Percentiles rank a stretch among this genome's conserved stretches.
phyloP scores from a whole-genome alignment of 805 yeast species.

The Saccharomycopsis sp. region DNA sequence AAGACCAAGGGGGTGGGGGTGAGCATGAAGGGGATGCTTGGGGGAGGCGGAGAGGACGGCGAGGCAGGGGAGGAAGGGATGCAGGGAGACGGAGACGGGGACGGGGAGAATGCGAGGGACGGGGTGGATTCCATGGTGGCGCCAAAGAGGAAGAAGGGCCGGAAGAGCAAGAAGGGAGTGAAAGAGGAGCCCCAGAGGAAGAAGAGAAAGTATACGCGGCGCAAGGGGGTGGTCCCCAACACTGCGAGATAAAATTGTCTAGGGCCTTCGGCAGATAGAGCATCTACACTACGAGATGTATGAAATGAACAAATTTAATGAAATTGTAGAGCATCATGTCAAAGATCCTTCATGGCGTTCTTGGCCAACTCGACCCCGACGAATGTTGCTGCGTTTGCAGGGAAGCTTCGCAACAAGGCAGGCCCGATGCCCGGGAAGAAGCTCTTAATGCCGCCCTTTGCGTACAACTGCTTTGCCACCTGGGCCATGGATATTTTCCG shows the following conservation, averaged over 20 bases:
- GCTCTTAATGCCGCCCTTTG: conserved; percentile 73
- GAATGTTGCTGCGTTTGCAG: conserved; percentile 98
- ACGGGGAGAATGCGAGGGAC: no score
- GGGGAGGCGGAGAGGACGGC: neutral
- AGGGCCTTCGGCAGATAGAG: no score
- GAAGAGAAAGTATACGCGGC: conserved; percentile 5
- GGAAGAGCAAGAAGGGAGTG: conserved; percentile 1
- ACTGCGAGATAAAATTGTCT: no score
- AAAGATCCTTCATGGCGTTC: conserved; percentile 12
- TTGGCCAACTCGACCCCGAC: conserved; percentile 82
- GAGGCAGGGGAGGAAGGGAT: neutral
- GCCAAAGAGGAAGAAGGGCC: no score
- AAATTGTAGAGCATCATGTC: no score
- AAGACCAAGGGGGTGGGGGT: conserved; percentile 5
- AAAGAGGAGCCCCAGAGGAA: conserved; percentile 1
- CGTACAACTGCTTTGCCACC: conserved; percentile 62
- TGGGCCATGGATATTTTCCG: conserved; percentile 45
- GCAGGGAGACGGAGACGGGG: neutral
- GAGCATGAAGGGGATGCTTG: neutral
- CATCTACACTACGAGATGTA: no score
- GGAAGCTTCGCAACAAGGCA: conserved; percentile 88
- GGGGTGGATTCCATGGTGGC: no score
- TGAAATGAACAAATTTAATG: no score
- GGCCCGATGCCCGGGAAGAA: conserved; percentile 98
- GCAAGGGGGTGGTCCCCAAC: no score